Evolutionary conservation across 495 filamentous ascomycete species (phyloP).

Genomic region (Tuber melanosporum): DNA sequence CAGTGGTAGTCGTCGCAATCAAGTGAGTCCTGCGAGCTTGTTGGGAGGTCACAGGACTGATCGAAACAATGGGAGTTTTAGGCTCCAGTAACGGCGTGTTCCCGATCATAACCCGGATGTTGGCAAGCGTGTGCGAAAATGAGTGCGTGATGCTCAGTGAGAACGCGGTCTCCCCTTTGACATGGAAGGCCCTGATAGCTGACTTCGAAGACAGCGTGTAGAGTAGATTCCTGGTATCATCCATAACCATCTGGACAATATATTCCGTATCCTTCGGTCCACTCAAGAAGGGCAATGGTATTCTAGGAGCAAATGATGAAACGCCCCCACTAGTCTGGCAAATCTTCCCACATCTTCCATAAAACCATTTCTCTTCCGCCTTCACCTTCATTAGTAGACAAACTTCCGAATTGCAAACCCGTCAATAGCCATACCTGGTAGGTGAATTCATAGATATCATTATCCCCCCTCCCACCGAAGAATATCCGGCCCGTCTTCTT

Average conservation of each 20-base stretch:
- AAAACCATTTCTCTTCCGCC: conserved; percentile 86
- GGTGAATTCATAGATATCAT: conserved; percentile 82
- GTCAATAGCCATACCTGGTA: conserved; percentile 63
- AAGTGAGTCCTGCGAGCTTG: conserved; percentile 81
- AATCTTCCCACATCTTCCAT: conserved; percentile 68
- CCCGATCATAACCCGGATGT: conserved; percentile 74
- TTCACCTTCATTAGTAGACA: conserved; percentile 19
- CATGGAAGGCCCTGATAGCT: conserved; percentile 78
- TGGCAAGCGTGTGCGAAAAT: conserved; percentile 52
- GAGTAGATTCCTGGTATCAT: conserved; percentile 78
- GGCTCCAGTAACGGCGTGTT: conserved; percentile 61
- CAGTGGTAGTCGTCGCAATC: conserved; percentile 82
- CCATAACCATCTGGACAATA: conserved; percentile 69
- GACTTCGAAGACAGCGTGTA: conserved; percentile 84
- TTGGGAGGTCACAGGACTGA: conserved; percentile 70
- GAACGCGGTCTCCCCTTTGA: conserved; percentile 54
- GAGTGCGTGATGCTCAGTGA: conserved; percentile 54
- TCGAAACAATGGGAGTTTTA: conserved; percentile 65
- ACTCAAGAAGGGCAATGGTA: conserved; percentile 28
- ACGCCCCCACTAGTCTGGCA: conserved; percentile 79
- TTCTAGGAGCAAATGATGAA: conserved; percentile 57
- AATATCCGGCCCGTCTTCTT: conserved; percentile 78
- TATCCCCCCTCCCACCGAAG: conserved; percentile 70
- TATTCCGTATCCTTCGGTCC: conserved; percentile 49
- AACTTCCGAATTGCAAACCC: not conserved